Evolutionary conservation across 1,284 basidiomycete species (phyloP).

Genomic region (Ganoderma lucidum): DNA sequence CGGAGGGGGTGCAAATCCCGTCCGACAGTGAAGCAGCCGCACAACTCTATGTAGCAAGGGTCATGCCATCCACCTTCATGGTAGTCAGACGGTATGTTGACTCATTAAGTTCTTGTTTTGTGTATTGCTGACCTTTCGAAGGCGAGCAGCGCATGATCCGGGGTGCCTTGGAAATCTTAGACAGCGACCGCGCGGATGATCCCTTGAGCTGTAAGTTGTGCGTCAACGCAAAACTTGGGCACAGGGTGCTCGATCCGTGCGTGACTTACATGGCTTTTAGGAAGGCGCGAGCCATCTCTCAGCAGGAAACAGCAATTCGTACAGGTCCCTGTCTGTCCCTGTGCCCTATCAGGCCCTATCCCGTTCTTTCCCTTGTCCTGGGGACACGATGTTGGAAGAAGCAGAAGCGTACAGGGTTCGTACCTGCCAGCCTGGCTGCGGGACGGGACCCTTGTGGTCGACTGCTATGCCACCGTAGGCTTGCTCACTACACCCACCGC

Average conservation of each 20-base stretch:
- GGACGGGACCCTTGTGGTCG: background rate
- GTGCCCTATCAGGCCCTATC: constrained; percentile 3
- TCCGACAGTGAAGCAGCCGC: background rate
- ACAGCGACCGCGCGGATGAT: background rate
- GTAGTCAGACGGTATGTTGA: background rate
- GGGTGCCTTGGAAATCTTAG: background rate
- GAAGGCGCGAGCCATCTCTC: background rate
- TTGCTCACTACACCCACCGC: background rate
- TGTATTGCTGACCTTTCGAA: background rate
- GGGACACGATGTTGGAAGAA: background rate
- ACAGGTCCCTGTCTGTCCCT: background rate
- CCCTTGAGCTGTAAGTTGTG: background rate
- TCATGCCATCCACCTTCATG: background rate
- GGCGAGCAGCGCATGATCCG: background rate
- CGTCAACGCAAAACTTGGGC: background rate
- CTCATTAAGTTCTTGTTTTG: background rate
- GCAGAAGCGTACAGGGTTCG: background rate
- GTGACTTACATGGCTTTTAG: background rate
- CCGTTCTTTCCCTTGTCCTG: background rate
- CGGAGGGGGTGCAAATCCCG: background rate
- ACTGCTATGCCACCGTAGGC: background rate
- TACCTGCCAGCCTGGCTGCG: background rate
- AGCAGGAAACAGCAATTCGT: background rate
- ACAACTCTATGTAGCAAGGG: background rate
- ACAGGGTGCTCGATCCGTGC: background rate